Conservation (phyloP, 257 asterid species). For the Osmanthus fragrans region DNA sequence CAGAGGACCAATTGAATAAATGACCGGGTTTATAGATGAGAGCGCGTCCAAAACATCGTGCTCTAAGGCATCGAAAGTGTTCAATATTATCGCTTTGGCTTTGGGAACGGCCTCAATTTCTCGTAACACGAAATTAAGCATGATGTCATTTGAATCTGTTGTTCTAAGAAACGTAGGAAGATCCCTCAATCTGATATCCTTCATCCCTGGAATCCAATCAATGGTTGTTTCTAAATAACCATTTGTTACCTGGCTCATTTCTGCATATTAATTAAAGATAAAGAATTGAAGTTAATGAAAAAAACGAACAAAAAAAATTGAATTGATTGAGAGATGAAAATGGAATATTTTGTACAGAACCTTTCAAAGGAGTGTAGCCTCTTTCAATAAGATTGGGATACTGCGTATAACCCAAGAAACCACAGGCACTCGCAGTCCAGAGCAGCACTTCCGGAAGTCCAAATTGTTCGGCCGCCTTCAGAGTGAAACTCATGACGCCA, state of each 20-base stretch:
- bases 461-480: conserved; percentile 40
- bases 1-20: background rate
- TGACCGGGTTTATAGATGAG: background rate
- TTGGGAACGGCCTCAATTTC: background rate
- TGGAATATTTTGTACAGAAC: conserved; percentile 3
- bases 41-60: conserved; percentile 9
- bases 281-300: no score
- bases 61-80: conserved; percentile 26
- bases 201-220: conserved; percentile 24
- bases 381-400: conserved; percentile 25
- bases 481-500: conserved; percentile 38
- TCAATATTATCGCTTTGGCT: conserved; percentile 13
- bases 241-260: conserved; percentile 1
- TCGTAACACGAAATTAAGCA: conserved; percentile 15
- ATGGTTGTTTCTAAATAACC: conserved; percentile 21
- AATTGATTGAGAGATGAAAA: no score
- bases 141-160: conserved; percentile 19
- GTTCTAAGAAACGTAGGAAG: conserved; percentile 13
- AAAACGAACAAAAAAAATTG: no score
- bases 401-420: conserved; percentile 31
- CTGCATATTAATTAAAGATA: background rate
- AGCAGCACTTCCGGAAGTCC: conserved; percentile 39
- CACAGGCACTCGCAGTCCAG: conserved; percentile 39
- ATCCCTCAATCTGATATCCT: conserved; percentile 14
- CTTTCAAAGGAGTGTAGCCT: conserved; percentile 42